These are phyloP conservation scores for Russula dissimulans DNA, from an alignment of 768 basidiomycete species.

Conservation along the genomic window DNA sequence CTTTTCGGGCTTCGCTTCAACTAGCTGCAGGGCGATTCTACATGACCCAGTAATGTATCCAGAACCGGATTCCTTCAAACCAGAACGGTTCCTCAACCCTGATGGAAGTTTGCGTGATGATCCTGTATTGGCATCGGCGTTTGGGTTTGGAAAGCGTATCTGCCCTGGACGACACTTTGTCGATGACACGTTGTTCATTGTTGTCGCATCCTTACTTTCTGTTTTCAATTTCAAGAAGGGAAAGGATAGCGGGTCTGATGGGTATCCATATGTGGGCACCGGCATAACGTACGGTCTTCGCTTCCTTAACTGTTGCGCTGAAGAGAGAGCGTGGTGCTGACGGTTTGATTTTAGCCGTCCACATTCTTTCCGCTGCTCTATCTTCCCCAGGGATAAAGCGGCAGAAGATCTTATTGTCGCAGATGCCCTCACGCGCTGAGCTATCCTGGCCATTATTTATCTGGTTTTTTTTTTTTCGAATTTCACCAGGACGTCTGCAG, in stretches of 20 bases:
- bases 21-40: background rate
- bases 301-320: no score
- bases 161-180: slow-evolving; percentile 18
- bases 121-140: background rate
- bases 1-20: background rate
- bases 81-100: background rate
- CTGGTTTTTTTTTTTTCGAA: no score
- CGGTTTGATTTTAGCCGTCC: background rate
- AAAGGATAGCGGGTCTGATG: background rate
- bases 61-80: slow-evolving; percentile 8
- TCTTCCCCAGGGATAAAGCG: slow-evolving; percentile 55
- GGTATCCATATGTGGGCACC: background rate
- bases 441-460: background rate
- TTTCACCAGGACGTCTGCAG: no score
- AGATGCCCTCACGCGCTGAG: background rate
- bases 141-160: slow-evolving; percentile 20
- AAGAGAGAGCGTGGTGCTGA: background rate
- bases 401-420: slow-evolving; percentile 21
- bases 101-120: slow-evolving; percentile 1
- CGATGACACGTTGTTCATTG: background rate
- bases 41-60: background rate
- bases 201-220: background rate
- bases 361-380: no score
- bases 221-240: background rate
- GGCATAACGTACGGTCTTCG: background rate